These are phyloP conservation scores for Pluteus cervinus DNA, from an alignment of 768 basidiomycete genomes.

Conservation along the genomic window DNA sequence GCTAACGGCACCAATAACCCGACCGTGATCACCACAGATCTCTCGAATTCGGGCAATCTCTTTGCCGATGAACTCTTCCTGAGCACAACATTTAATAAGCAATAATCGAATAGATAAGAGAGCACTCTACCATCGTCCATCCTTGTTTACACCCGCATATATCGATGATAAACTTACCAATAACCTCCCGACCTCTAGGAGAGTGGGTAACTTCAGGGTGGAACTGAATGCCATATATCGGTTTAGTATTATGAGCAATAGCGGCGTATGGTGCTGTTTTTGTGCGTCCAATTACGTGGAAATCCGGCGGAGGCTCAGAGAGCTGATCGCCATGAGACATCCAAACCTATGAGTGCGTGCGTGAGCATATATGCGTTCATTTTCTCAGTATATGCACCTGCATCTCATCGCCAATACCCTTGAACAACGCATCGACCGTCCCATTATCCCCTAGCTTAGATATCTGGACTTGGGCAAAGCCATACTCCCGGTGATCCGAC, in stretches of 20 bases:
- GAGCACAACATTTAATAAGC: constrained; percentile 4
- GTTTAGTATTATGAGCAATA: constrained; percentile 83
- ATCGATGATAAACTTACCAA: constrained; percentile 75
- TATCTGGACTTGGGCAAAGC: constrained; percentile 79
- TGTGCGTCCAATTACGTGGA: constrained; percentile 86
- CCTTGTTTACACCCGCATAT: constrained; percentile 77
- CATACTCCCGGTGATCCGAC: constrained; percentile 93
- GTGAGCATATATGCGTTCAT: constrained; percentile 3
- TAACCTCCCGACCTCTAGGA: constrained; percentile 82
- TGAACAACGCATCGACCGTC: constrained; percentile 71
- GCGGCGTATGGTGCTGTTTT: constrained; percentile 88
- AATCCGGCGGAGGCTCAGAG: constrained; percentile 71
- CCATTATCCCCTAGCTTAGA: constrained; percentile 48
- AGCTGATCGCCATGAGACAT: constrained; percentile 99
- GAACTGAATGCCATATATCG: constrained; percentile 96
- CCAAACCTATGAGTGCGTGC: constrained; percentile 69
- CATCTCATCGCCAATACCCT: constrained; percentile 83
- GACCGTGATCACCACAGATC: constrained; percentile 90
- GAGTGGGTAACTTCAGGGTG: constrained; percentile 98
- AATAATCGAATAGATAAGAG: constrained; percentile 7
- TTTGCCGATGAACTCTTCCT: constrained; percentile 98
- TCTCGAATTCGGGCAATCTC: constrained; percentile 91
- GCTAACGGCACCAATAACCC: constrained; percentile 96
- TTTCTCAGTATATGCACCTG: constrained; percentile 63
- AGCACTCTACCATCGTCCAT: constrained; percentile 84